A percentile compares a stretch with the other conserved stretches of the same genome.
phyloP scores from a whole-genome alignment of 2,329 filamentous ascomycete species.

The Blastomyces gilchristii region DNA sequence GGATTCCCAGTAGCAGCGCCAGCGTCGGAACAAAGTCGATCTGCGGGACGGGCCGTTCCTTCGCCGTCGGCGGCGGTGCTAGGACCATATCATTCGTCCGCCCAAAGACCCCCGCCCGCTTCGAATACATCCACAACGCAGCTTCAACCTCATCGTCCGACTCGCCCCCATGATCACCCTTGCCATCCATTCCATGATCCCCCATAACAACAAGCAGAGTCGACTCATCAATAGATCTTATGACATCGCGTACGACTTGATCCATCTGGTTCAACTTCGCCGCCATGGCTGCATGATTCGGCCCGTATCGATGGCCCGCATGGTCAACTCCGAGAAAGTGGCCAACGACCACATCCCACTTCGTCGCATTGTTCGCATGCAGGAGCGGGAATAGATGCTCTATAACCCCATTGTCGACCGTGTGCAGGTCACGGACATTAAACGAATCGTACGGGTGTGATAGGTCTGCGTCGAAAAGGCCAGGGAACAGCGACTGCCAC shows the following conservation, averaged over 20 bases:
- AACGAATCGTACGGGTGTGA: constrained; percentile 91
- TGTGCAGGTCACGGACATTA: constrained; percentile 96
- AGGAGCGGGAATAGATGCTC: constrained; percentile 76
- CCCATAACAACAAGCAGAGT: constrained; percentile 93
- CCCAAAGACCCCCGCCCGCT: constrained; percentile 65
- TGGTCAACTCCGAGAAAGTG: constrained; percentile 95
- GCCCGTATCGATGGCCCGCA: constrained; percentile 90
- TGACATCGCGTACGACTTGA: constrained; percentile 60
- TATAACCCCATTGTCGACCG: constrained; percentile 87
- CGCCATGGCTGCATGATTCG: constrained; percentile 83
- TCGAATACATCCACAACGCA: constrained; percentile 97
- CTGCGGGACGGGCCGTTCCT: constrained; percentile 62
- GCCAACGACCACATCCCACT: constrained; percentile 92
- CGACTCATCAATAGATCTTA: constrained; percentile 63
- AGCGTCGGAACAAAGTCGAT: constrained; percentile 94
- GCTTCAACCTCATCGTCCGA: constrained; percentile 93
- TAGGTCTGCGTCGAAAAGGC: constrained; percentile 79
- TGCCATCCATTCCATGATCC: constrained; percentile 97
- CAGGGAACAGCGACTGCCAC: constrained; percentile 87
- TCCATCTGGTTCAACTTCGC: constrained; percentile 91
- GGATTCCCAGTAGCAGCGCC: constrained; percentile 75
- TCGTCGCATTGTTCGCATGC: constrained; percentile 49
- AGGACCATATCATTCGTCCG: constrained; percentile 53
- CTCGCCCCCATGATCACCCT: constrained; percentile 97
- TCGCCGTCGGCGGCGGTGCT: constrained; percentile 56